These are phyloP conservation scores for Tetrapisispora pingtungensis DNA, from an alignment of 805 yeast species.

Conservation along the genomic window DNA sequence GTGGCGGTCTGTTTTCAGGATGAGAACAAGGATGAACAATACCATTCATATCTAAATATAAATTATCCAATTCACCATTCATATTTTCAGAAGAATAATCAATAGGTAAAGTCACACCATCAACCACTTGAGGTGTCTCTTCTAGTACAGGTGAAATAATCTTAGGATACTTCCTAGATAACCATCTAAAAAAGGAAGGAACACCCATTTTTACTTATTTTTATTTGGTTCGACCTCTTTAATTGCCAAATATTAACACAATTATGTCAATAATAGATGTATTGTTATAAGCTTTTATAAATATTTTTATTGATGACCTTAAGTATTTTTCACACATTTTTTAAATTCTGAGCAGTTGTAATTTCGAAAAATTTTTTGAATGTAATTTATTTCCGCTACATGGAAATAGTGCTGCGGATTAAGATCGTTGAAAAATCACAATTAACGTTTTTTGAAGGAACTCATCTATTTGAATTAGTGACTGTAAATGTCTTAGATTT, in stretches of 20 bases:
- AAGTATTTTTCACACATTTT: no score
- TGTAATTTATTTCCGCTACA: no score
- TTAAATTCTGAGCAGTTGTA: no score
- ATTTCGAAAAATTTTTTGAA: no score
- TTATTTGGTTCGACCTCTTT: neutral
- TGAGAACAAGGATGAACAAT: constrained; percentile 98
- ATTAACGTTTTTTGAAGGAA: no score
- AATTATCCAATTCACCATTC: constrained; percentile 89
- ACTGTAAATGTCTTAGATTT: no score
- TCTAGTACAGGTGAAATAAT: constrained; percentile 85
- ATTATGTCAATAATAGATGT: no score
- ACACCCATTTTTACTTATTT: constrained; percentile 61
- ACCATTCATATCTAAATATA: constrained; percentile 96
- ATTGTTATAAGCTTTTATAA: no score
- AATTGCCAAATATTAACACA: neutral
- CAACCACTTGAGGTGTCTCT: constrained; percentile 48
- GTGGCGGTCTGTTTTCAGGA: constrained; percentile 93
- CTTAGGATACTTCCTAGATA: constrained; percentile 86
- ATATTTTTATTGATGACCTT: no score
- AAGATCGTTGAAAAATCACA: no score
- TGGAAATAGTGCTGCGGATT: no score
- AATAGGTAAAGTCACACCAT: constrained; percentile 55
- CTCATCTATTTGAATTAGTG: no score
- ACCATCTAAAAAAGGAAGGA: constrained; percentile 96
- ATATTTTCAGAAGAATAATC: constrained; percentile 72